Evolutionary conservation across 2,329 filamentous ascomycete genomes (phyloP).

Genomic region (Erysiphe pulchra): DNA sequence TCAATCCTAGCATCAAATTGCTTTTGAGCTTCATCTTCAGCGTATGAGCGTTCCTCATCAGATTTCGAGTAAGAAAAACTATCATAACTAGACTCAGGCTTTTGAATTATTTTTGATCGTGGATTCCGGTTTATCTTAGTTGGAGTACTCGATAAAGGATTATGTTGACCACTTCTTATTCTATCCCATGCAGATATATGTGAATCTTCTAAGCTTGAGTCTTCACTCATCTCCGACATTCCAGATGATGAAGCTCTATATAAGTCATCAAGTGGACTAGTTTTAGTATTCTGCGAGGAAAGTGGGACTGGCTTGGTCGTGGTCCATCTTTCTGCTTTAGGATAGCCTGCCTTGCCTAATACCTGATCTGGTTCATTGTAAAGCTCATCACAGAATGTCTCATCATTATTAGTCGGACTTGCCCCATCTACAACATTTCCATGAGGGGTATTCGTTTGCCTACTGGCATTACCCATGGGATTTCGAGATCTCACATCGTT

Average conservation of each 20-base stretch:
- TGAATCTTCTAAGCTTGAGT: conserved; percentile 2
- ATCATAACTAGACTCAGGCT: no score
- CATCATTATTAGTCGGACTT: conserved; percentile 10
- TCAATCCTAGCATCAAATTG: no score
- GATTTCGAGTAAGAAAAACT: no score
- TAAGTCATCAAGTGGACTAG: conserved; percentile 7
- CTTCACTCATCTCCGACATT: conserved; percentile 4
- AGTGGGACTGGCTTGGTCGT: conserved; percentile 1
- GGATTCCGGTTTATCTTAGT: no score
- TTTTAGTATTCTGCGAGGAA: conserved; percentile 1
- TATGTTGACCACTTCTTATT: conserved; percentile 9
- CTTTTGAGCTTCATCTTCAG: no score
- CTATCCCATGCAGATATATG: conserved; percentile 13
- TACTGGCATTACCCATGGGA: background rate
- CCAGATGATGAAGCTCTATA: conserved; percentile 12
- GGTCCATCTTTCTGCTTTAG: background rate
- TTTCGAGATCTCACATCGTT: background rate
- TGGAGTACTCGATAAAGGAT: no score
- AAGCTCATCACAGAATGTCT: conserved; percentile 3
- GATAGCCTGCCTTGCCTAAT: background rate
- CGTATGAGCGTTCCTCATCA: no score
- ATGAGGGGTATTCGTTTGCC: background rate
- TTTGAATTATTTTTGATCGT: no score
- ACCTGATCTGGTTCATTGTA: background rate
- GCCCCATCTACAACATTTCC: conserved; percentile 6